phyloP scores from a whole-genome alignment of 257 asterid genomes.

The Nicotiana tomentosiformis region DNA sequence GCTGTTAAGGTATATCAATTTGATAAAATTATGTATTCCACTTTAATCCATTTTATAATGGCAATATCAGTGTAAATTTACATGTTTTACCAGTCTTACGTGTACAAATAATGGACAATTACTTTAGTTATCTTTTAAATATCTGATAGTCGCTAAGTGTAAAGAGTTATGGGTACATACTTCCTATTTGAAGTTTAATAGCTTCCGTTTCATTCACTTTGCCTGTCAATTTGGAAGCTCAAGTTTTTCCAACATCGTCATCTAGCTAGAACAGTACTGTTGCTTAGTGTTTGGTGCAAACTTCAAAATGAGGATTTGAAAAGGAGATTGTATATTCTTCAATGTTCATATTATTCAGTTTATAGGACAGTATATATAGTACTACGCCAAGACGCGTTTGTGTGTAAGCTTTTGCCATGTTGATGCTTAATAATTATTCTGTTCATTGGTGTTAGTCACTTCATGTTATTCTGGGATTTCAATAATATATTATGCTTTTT shows the following conservation, averaged over 20 bases:
- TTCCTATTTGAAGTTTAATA: neutral
- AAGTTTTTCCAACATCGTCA: too few species aligned
- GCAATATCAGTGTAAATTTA: neutral
- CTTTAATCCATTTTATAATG: neutral
- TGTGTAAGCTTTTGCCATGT: neutral
- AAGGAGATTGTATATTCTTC: neutral
- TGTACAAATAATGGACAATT: neutral
- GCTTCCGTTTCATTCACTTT: neutral
- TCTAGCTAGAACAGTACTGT: too few species aligned
- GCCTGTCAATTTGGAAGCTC: too few species aligned
- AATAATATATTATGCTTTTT: neutral
- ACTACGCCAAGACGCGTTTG: neutral
- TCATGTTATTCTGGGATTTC: slow-evolving; percentile 1
- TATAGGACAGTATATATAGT: neutral
- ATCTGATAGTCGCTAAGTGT: neutral
- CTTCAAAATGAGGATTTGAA: neutral
- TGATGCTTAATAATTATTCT: neutral
- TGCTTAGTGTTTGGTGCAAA: too few species aligned
- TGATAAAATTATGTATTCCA: neutral
- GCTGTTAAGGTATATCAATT: neutral
- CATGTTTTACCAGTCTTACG: neutral
- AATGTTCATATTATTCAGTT: neutral
- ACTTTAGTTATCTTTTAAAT: neutral
- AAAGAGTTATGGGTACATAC: too few species aligned
- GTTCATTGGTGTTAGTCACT: neutral